Conservation (phyloP, 2,329 filamentous ascomycete genomes). For the Gremmenia infestans region DNA sequence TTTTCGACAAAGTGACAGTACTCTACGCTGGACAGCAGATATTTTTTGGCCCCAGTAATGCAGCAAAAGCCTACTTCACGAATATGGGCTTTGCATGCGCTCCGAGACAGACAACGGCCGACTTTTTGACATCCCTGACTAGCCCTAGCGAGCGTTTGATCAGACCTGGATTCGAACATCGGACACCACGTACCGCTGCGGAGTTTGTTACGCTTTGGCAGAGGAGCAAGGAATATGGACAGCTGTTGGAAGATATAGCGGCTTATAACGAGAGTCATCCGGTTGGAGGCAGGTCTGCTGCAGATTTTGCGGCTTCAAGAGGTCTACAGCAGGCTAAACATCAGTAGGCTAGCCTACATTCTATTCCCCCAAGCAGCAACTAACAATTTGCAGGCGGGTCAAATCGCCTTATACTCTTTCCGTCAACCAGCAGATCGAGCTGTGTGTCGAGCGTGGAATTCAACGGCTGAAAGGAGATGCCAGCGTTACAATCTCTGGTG, state of each 20-base stretch:
- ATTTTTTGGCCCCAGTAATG: constrained; percentile 59
- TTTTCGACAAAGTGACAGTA: constrained; percentile 64
- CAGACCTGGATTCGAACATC: constrained; percentile 49
- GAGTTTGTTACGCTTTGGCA: constrained; percentile 49
- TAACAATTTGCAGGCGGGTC: constrained; percentile 41
- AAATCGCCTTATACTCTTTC: constrained; percentile 76
- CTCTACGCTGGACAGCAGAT: constrained; percentile 65
- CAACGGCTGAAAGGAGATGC: constrained; percentile 66
- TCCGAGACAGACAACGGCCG: constrained; percentile 49
- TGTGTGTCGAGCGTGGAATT: constrained; percentile 66
- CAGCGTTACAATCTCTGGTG: constrained; percentile 14
- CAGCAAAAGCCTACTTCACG: constrained; percentile 64
- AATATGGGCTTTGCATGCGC: constrained; percentile 64
- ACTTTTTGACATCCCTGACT: constrained; percentile 74
- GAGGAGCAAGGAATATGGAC: constrained; percentile 38
- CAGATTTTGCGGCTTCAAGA: constrained; percentile 32
- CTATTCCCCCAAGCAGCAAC: background rate
- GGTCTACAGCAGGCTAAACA: constrained; percentile 36
- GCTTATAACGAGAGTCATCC: constrained; percentile 42
- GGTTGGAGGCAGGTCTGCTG: constrained; percentile 24
- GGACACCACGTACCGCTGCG: constrained; percentile 48
- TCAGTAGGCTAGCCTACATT: constrained; percentile 11
- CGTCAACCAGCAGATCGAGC: constrained; percentile 38
- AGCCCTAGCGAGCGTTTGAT: constrained; percentile 52
- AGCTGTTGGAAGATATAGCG: constrained; percentile 42